Conservation (phyloP, 2,329 filamentous ascomycete genomes). For the Fusarium nanum region DNA sequence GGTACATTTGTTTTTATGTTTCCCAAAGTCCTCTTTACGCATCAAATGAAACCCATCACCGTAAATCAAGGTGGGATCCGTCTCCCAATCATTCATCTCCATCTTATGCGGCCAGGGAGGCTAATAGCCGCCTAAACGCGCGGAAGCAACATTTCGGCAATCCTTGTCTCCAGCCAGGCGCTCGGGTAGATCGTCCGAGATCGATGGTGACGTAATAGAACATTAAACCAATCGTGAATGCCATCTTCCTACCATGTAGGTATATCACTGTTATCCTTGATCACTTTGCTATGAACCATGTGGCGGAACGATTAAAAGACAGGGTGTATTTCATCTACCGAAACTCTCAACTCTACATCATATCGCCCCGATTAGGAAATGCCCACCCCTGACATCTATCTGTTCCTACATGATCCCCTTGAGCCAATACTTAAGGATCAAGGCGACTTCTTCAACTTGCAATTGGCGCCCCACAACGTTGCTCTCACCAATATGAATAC, state of each 20-base stretch:
- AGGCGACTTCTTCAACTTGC: no score
- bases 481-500: slow-evolving; percentile 37
- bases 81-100: no score
- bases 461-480: neutral
- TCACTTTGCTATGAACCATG: neutral
- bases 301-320: neutral
- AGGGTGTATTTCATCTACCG: neutral
- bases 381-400: neutral
- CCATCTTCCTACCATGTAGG: neutral
- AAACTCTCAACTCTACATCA: neutral
- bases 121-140: slow-evolving; percentile 2
- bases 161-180: slow-evolving; percentile 18
- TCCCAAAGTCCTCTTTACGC: neutral
- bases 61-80: neutral
- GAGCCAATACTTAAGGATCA: neutral
- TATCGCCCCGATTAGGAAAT: neutral
- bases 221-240: neutral
- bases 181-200: slow-evolving; percentile 50
- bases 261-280: neutral
- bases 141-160: neutral
- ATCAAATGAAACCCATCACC: neutral
- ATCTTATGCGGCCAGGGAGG: neutral
- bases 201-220: slow-evolving; percentile 37
- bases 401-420: neutral
- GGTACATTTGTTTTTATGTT: neutral